Evolutionary conservation across 176 grass and related monocot species (phyloP).

Genomic region (Raddia distichophylla): DNA sequence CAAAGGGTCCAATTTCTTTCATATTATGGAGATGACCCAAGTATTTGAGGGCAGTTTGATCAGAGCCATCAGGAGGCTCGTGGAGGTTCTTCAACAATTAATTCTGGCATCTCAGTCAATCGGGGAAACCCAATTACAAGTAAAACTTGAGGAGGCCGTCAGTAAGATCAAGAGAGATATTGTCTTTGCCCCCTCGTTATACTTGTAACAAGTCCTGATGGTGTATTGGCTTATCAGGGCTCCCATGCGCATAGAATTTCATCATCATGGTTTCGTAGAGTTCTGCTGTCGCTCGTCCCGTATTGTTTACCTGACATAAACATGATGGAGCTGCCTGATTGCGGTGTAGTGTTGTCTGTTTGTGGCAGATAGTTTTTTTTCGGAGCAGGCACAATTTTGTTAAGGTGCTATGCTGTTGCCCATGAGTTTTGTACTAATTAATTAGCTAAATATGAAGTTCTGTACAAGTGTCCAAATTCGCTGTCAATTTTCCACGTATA

Average conservation of each 20-base stretch:
- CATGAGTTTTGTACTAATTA: too few relatives aligned
- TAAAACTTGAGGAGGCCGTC: slow-evolving; percentile 84
- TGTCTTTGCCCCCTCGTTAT: slow-evolving; percentile 68
- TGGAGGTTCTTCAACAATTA: slow-evolving; percentile 95
- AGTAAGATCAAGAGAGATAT: slow-evolving; percentile 71
- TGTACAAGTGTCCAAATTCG: too few relatives aligned
- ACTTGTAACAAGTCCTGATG: slow-evolving; percentile 47
- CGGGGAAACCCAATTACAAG: slow-evolving; percentile 76
- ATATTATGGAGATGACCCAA: slow-evolving; percentile 87
- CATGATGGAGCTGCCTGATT: slow-evolving; percentile 14
- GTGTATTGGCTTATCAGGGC: background rate
- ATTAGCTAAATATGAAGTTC: too few relatives aligned
- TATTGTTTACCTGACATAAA: background rate
- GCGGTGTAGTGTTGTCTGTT: background rate
- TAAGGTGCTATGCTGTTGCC: background rate
- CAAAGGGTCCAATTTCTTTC: slow-evolving; percentile 79
- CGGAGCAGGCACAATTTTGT: slow-evolving; percentile 32
- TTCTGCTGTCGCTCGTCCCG: background rate
- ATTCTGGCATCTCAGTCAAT: slow-evolving; percentile 80
- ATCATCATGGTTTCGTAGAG: background rate
- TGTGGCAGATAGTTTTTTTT: too few relatives aligned
- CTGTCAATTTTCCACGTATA: too few relatives aligned
- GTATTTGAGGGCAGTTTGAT: slow-evolving; percentile 97
- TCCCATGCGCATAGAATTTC: background rate
- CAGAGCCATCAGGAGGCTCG: slow-evolving; percentile 84